phyloP scores from a whole-genome alignment of 176 grass and related monocot genomes.

The Dendrocalamus sinicus region DNA sequence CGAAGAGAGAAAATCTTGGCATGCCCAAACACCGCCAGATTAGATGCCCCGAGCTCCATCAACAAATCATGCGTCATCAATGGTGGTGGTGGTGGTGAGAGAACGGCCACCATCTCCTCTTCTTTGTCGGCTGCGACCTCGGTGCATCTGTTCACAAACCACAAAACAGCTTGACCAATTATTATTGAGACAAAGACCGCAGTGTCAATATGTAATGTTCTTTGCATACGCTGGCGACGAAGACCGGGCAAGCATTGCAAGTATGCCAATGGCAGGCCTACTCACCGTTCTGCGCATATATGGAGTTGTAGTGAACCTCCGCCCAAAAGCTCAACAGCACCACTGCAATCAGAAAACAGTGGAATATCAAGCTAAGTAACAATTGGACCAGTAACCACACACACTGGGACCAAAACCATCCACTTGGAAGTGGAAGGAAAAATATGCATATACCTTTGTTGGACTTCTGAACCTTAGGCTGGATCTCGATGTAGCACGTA shows the following conservation, averaged over 20 bases:
- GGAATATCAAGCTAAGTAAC: not conserved
- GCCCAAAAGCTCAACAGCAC: conserved; percentile 98
- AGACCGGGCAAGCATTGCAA: conserved; percentile 28
- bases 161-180: conserved; percentile 29
- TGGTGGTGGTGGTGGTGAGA: conserved; percentile 23
- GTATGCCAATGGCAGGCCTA: conserved; percentile 45
- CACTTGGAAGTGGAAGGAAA: not conserved
- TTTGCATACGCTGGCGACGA: conserved; percentile 48
- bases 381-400: not conserved
- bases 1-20: conserved; percentile 30
- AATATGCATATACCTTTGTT: conserved; percentile 74
- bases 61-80: conserved; percentile 39
- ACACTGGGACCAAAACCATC: not conserved
- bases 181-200: not conserved
- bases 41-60: not conserved
- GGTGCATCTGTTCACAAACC: conserved; percentile 58
- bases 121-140: conserved; percentile 63
- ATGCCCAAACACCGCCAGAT: not conserved
- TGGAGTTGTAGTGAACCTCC: conserved; percentile 99
- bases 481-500: conserved; percentile 99
- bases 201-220: conserved; percentile 11
- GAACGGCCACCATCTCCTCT: conserved; percentile 96
- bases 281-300: conserved; percentile 88
- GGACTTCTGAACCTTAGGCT: conserved; percentile 91
- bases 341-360: conserved; percentile 53